Conservation (phyloP, 352 stramenopile species). For the Globisporangium acanthophoron region DNA sequence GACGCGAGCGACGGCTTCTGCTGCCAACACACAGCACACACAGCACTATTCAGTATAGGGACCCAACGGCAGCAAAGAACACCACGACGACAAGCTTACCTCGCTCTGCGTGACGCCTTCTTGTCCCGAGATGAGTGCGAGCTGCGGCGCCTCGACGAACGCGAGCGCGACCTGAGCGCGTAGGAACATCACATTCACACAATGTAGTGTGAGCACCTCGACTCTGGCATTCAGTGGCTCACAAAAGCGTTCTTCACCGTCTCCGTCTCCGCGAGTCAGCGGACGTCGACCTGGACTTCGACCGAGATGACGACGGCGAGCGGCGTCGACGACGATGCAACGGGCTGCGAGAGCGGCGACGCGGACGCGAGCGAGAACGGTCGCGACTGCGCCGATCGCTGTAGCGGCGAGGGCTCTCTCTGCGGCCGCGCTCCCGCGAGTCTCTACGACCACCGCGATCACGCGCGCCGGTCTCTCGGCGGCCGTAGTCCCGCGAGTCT, state of each 20-base stretch:
- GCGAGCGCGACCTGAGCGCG: conserved; percentile 1
- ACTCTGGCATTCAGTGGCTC: background rate
- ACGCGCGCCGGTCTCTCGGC: background rate
- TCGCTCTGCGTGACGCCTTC: conserved; percentile 1
- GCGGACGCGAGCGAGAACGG: conserved; percentile 6
- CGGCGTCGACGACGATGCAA: conserved; percentile 16
- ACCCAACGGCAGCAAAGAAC: background rate
- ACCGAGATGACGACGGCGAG: conserved; percentile 13
- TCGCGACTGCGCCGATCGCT: background rate
- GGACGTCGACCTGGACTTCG: conserved; percentile 11
- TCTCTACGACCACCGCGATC: conserved; percentile 1
- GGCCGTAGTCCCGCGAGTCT: background rate
- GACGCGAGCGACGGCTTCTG: background rate
- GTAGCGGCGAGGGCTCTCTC: conserved; percentile 1
- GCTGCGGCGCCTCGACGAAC: conserved; percentile 4
- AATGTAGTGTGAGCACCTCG: background rate
- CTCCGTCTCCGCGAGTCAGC: conserved; percentile 2
- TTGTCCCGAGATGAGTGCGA: conserved; percentile 17
- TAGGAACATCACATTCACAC: background rate
- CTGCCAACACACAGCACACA: background rate
- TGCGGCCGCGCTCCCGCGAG: background rate
- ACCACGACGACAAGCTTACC: background rate
- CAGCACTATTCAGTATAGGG: background rate
- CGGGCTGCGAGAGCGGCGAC: conserved; percentile 11
- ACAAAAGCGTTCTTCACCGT: background rate